A percentile compares a stretch with the other conserved stretches of the same genome.
Evolutionary conservation across 2,329 filamentous ascomycete genomes (phyloP).

Genomic region (Nothomitra cinnamomea): DNA sequence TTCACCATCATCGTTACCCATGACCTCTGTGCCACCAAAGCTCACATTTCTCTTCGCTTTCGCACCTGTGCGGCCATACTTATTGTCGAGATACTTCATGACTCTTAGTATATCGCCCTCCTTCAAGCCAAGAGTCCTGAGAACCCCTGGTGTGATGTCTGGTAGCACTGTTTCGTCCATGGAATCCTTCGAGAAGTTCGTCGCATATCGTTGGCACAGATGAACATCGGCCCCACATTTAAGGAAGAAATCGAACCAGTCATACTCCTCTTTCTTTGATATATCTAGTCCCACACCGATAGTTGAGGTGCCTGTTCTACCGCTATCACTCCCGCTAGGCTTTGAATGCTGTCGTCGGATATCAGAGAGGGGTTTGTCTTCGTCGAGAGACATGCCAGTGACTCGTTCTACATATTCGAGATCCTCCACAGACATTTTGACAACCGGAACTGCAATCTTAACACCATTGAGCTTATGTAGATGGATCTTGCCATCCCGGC

Average conservation of each 20-base stretch:
- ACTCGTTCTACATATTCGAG: conserved; percentile 82
- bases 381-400: conserved; percentile 75
- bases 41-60: conserved; percentile 38
- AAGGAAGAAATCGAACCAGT: conserved; percentile 99
- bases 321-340: conserved; percentile 19
- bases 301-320: conserved; percentile 12
- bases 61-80: conserved; percentile 46
- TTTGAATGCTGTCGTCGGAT: conserved; percentile 27
- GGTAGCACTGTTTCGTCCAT: conserved; percentile 91
- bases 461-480: conserved; percentile 95
- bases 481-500: conserved; percentile 93
- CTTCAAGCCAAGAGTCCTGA: conserved; percentile 80
- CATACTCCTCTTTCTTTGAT: conserved; percentile 60
- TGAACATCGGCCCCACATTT: conserved; percentile 81
- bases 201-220: conserved; percentile 84
- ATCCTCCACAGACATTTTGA: conserved; percentile 91
- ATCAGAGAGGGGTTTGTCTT: conserved; percentile 83
- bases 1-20: conserved; percentile 29
- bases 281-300: neutral
- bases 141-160: conserved; percentile 67
- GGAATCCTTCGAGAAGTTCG: conserved; percentile 75
- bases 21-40: conserved; percentile 34
- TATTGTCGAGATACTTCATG: conserved; percentile 73
- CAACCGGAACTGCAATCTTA: conserved; percentile 89
- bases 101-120: conserved; percentile 95